A percentile compares a stretch with the other conserved stretches of the same genome.
Conservation (phyloP, 2,329 filamentous ascomycete genomes). For the Pseudopyricularia cyperi region DNA sequence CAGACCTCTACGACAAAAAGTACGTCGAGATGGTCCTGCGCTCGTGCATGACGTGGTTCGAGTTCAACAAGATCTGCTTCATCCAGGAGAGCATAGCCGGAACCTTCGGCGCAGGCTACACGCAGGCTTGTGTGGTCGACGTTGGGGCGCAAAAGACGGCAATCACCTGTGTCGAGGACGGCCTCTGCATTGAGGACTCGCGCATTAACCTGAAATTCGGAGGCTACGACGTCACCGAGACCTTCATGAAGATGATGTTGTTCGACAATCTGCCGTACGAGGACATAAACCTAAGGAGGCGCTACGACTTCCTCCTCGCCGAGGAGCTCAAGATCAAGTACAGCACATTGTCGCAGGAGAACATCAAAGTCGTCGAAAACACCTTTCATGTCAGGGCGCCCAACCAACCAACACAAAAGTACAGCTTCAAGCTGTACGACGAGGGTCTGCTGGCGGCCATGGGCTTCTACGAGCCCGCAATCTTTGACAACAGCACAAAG, state of each 20-base stretch:
- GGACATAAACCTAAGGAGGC: slow-evolving; percentile 79
- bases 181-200: slow-evolving; percentile 87
- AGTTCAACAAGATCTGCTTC: slow-evolving; percentile 80
- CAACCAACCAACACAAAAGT: slow-evolving; percentile 82
- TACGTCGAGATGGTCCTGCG: slow-evolving; percentile 79
- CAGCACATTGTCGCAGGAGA: slow-evolving; percentile 81
- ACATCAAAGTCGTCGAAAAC: slow-evolving; percentile 76
- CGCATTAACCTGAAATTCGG: slow-evolving; percentile 91
- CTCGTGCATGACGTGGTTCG: slow-evolving; percentile 78
- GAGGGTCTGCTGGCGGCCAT: slow-evolving; percentile 89
- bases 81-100: slow-evolving; percentile 94
- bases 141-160: slow-evolving; percentile 96
- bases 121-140: slow-evolving; percentile 87
- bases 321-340: slow-evolving; percentile 93
- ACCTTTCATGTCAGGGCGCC: slow-evolving; percentile 85
- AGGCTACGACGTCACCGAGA: slow-evolving; percentile 83
- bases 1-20: slow-evolving; percentile 88
- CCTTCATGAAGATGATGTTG: slow-evolving; percentile 96
- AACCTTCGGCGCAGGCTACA: slow-evolving; percentile 89
- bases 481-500: slow-evolving; percentile 77
- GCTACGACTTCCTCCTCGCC: slow-evolving; percentile 85
- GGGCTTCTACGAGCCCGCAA: slow-evolving; percentile 80
- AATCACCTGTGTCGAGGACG: slow-evolving; percentile 92
- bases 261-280: slow-evolving; percentile 91
- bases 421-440: slow-evolving; percentile 93